Conservation (phyloP, 176 grass and related monocot species). For the Guadua angustifolia region DNA sequence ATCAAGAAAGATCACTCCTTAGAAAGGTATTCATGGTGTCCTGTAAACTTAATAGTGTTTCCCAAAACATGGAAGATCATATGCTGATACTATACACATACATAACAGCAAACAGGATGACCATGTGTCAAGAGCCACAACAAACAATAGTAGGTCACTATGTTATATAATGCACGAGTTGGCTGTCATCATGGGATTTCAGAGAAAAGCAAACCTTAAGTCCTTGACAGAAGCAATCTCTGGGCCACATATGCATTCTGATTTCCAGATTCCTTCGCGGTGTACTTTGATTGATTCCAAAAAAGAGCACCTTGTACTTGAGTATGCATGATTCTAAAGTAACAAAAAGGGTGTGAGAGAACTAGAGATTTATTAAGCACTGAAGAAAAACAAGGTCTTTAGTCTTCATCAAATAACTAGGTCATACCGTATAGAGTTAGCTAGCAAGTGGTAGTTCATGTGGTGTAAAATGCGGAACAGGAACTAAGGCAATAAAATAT, state of each 20-base stretch:
- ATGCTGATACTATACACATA: slow-evolving; percentile 1
- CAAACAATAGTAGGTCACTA: slow-evolving; percentile 15
- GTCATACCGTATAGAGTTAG: neutral
- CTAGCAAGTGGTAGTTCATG: neutral
- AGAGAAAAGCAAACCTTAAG: slow-evolving; percentile 49
- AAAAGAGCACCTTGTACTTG: slow-evolving; percentile 55
- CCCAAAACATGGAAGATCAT: slow-evolving; percentile 16
- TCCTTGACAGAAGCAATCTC: slow-evolving; percentile 45
- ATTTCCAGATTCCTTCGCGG: slow-evolving; percentile 74
- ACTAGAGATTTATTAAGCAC: slow-evolving; percentile 29
- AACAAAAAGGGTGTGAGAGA: slow-evolving; percentile 46
- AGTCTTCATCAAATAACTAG: slow-evolving; percentile 15
- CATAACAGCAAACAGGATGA: neutral
- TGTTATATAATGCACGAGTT: neutral
- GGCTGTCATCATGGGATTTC: neutral
- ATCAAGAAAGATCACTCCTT: neutral
- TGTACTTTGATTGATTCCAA: slow-evolving; percentile 73
- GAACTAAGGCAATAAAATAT: slow-evolving; percentile 1
- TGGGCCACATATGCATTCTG: slow-evolving; percentile 73
- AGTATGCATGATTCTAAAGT: slow-evolving; percentile 40
- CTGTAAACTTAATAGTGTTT: slow-evolving; percentile 13
- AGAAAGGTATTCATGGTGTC: slow-evolving; percentile 12
- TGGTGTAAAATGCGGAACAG: neutral
- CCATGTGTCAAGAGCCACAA: neutral
- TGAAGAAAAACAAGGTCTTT: slow-evolving; percentile 7